phyloP scores from a whole-genome alignment of 2,329 filamentous ascomycete genomes.

The Aspergillus puulaauensis region DNA sequence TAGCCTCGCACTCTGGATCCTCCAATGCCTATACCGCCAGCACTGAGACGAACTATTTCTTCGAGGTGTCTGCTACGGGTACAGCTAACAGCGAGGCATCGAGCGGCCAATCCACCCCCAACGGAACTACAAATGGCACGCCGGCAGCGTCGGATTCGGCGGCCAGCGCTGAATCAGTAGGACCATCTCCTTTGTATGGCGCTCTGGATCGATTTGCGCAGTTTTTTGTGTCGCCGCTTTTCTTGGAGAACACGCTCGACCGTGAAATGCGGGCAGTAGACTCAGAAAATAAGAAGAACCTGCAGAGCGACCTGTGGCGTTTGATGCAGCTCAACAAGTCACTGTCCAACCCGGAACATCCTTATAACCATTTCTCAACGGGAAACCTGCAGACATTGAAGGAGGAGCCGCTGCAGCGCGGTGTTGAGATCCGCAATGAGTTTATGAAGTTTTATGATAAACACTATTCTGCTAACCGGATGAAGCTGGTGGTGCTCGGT shows the following conservation, averaged over 20 bases:
- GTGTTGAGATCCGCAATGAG: conserved; percentile 81
- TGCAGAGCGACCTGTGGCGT: conserved; percentile 87
- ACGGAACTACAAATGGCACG: conserved; percentile 26
- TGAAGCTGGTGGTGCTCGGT: conserved; percentile 87
- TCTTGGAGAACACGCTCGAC: conserved; percentile 80
- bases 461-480: conserved; percentile 88
- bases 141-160: conserved; percentile 2
- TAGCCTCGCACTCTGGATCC: conserved; percentile 83
- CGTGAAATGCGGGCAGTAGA: conserved; percentile 86
- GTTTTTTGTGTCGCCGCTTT: conserved; percentile 88
- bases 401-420: conserved; percentile 73
- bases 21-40: conserved; percentile 94
- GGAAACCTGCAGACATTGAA: conserved; percentile 85
- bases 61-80: conserved; percentile 84
- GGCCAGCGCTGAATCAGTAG: conserved; percentile 13
- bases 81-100: conserved; percentile 37
- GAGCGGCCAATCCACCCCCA: conserved; percentile 26
- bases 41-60: conserved; percentile 97
- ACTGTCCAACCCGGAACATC: conserved; percentile 82
- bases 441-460: conserved; percentile 90
- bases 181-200: conserved; percentile 66
- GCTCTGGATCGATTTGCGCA: conserved; percentile 89
- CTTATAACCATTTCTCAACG: conserved; percentile 88
- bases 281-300: conserved; percentile 96
- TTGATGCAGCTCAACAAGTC: conserved; percentile 85